Evolutionary conservation across 2,329 filamentous ascomycete species (phyloP), one percentile per base, ranked within the genome.

Genomic region (Verticillium isaacii): DNA sequence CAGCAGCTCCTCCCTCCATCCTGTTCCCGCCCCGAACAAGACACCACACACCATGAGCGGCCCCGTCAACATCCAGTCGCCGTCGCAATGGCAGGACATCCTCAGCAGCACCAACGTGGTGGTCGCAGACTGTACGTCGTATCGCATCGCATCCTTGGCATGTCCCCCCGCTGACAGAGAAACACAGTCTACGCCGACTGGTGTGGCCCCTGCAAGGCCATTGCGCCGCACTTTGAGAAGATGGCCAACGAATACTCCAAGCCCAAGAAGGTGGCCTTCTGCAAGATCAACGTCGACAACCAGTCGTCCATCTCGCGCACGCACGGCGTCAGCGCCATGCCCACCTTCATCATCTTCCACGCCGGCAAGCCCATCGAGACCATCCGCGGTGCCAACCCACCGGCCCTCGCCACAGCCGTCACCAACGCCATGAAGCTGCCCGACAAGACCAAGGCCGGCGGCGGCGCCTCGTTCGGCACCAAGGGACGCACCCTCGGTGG

Each of bases 161-260:
- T 75, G 72, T 73, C 25, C 67, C 63, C 59, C 50, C 14, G 45
- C 58, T 67, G 69, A 29, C 56, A 29, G 29, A 32, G 32, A 32
- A 25, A 9, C 8, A 58, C 69, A 96, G 92, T 97, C 83, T 96
- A 95, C 73, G 94, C 94, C 75, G 91, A 96, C 78, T 97, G 92
- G 91, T 98, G 93, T 75, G 90, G 89, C 61, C 93, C 94, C 71
- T 97, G 93, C 85, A 96, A 96, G 79, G 86, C 89, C 73, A 96
- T 98, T 67, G 91, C 91, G 58, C 94, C 94, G 23, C 86, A 91
- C 62, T 98, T 96, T 76, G 92, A 97, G 72, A 87, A 89, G 69
- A 88, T 98, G 62, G 86, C 93, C 57, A 82, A 84, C 63, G 90
- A 94, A 74, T 86, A 95, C 71, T 88, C 92, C 57, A 88, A 92